These are phyloP conservation scores for Suillus sp. DNA, from an alignment of 768 basidiomycete genomes.

Conservation along the genomic window DNA sequence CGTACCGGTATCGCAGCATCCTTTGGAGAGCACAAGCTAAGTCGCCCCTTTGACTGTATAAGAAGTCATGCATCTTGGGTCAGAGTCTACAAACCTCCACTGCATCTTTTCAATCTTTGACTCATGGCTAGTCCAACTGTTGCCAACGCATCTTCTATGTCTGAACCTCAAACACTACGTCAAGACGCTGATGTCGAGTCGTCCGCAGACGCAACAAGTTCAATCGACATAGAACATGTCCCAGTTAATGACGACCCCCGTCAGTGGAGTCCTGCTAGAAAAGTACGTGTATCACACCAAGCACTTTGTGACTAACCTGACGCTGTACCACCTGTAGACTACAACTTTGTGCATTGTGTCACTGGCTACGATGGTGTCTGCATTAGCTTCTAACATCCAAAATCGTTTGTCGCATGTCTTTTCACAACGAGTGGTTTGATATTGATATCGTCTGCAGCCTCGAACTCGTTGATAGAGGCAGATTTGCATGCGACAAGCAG, in stretches of 20 bases:
- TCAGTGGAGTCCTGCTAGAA: slow-evolving; percentile 55
- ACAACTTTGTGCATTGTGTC: slow-evolving; percentile 26
- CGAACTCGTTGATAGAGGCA: slow-evolving; percentile 58
- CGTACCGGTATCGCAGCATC: background rate
- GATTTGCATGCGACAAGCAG: slow-evolving; percentile 62
- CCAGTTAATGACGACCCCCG: slow-evolving; percentile 64
- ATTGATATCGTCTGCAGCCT: slow-evolving; percentile 44
- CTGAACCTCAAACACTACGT: background rate
- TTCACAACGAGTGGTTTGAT: background rate
- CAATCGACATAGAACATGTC: slow-evolving; percentile 38
- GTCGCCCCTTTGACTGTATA: background rate
- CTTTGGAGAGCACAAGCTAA: background rate
- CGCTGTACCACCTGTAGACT: slow-evolving; percentile 19
- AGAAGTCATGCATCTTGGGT: background rate
- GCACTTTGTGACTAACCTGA: background rate
- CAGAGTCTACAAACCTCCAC: background rate
- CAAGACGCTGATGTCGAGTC: background rate
- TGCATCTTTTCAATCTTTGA: background rate
- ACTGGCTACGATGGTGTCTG: no score
- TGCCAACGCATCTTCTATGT: no score
- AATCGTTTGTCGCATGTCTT: slow-evolving; percentile 24
- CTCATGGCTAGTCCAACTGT: background rate
- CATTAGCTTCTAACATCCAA: slow-evolving; percentile 33
- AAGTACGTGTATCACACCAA: slow-evolving; percentile 39
- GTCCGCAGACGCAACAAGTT: no score